Evolutionary conservation across 75 land plant genomes (phyloP).

Genomic region (Adiantum capillusveneris): DNA sequence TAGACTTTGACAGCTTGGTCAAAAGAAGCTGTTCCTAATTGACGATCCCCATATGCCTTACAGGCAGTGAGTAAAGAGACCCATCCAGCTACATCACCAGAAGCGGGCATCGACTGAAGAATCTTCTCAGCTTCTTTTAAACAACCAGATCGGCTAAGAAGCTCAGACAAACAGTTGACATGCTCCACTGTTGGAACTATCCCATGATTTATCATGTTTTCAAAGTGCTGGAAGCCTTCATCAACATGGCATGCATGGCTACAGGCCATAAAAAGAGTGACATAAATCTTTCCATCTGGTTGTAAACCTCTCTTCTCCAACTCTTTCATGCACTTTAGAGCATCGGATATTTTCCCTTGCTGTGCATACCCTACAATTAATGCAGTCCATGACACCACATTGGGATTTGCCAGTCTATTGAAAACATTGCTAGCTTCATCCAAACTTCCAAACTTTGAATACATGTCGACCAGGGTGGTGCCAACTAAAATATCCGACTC

Average conservation of each 20-base stretch:
- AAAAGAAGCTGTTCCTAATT: slow-evolving; percentile 16
- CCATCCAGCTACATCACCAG: slow-evolving; percentile 41
- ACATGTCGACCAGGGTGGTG: slow-evolving; percentile 49
- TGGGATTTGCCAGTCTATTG: slow-evolving; percentile 27
- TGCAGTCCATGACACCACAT: slow-evolving; percentile 19
- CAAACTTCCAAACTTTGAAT: slow-evolving; percentile 61
- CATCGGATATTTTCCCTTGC: slow-evolving; percentile 3
- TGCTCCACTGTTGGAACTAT: slow-evolving; percentile 45
- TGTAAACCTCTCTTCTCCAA: background rate
- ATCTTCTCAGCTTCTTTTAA: slow-evolving; percentile 43
- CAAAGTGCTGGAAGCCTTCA: slow-evolving; percentile 44
- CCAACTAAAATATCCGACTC: slow-evolving; percentile 20
- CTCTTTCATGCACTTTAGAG: background rate
- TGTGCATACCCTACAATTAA: slow-evolving; percentile 16
- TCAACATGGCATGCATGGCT: slow-evolving; percentile 50
- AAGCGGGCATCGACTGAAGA: slow-evolving; percentile 41
- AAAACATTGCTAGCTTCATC: slow-evolving; percentile 38
- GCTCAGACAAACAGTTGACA: slow-evolving; percentile 57
- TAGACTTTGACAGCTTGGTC: background rate
- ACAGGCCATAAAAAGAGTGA: slow-evolving; percentile 48
- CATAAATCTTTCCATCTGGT: slow-evolving; percentile 51
- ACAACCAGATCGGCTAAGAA: slow-evolving; percentile 61
- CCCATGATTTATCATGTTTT: slow-evolving; percentile 33
- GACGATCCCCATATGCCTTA: slow-evolving; percentile 23
- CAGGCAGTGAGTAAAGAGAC: slow-evolving; percentile 56